Evolutionary conservation across 1,139 yeast genomes (phyloP), one percentile per base, ranked within the genome.

Genomic region (Pichia sp.): DNA sequence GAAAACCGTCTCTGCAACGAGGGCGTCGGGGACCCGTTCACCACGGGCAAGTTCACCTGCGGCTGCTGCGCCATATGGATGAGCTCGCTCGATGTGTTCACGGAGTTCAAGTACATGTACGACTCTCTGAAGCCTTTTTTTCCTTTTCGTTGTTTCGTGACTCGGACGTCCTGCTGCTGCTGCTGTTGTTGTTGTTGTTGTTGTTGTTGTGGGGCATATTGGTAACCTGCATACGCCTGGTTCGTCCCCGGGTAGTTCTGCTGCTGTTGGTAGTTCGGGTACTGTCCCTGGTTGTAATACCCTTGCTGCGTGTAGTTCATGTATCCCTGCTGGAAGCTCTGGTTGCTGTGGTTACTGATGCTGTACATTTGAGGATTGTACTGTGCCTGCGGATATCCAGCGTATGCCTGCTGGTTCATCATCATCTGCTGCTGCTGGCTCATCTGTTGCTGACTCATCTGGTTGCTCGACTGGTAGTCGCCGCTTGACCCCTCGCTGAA

Each of bases 91-190:
- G 16, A 4, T 42, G 30, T 34, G 24, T 38, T 36, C 17, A 44
- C 17, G 12, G 42, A 48, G 20, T 58, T 54, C 6, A 58, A 42
- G 36, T 56, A 58, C 58, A 59, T 56, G 24, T 55, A 59, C 1
- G 61, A 59, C 41, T 59, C 61, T 38, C 60, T 51, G 38, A 43
- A 51, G 3, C 48, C 40, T 5, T 53, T 45, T 24, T 56, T 53
- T 4, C 42, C 24, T 17, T 16, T 27, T 42, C 52, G 24, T 24
- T 50, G 51, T 41, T 51, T 46, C 1, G 57, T 31, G 16, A 46
- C 27, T 20, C 51, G 46, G 6, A 38, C 20, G 10, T 12, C n/a
- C 12, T 17, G 41, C 17, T 20, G 24, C 24, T 20, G 24, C 24
- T 50, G 46, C 9, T 20, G 48, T 16, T 50, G 49, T 9, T 44